Evolutionary conservation across 306 rosid genomes (phyloP).

Genomic region (Vigna unguiculata): DNA sequence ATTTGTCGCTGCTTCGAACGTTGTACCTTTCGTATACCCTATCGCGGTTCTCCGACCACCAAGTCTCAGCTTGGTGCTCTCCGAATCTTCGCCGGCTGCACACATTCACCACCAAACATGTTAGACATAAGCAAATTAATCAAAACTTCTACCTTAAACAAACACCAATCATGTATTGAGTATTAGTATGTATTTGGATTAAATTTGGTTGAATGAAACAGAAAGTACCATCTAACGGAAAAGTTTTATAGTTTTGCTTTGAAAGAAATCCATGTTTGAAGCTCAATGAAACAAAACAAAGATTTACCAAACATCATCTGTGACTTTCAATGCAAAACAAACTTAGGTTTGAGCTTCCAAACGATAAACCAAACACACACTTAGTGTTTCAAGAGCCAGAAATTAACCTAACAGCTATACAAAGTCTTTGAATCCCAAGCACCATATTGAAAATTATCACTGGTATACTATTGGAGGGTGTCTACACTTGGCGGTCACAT

Average conservation of each 20-base stretch:
- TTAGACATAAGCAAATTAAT: slow-evolving; percentile 21
- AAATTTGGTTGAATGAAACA: too few relatives aligned
- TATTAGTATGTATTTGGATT: too few relatives aligned
- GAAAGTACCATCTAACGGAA: too few relatives aligned
- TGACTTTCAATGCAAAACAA: too few relatives aligned
- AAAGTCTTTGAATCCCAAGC: too few relatives aligned
- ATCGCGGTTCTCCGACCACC: slow-evolving; percentile 98
- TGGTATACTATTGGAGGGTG: not conserved
- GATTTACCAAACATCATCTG: too few relatives aligned
- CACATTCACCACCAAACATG: slow-evolving; percentile 37
- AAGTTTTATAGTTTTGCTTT: too few relatives aligned
- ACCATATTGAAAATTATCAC: not conserved
- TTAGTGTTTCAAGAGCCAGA: not conserved
- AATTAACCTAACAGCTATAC: not conserved
- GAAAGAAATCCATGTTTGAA: too few relatives aligned
- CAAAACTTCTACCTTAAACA: not conserved
- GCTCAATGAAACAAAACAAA: too few relatives aligned
- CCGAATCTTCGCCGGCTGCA: slow-evolving; percentile 98
- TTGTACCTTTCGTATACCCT: slow-evolving; percentile 87
- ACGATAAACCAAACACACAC: too few relatives aligned
- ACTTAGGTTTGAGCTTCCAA: too few relatives aligned
- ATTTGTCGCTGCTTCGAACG: slow-evolving; percentile 76
- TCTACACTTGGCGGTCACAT: not conserved
- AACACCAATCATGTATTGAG: not conserved
- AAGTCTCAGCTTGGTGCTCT: slow-evolving; percentile 97